A percentile compares a stretch with the other conserved stretches of the same genome.
Conservation (phyloP, 164 flowering plant genomes). For the Buxus sempervirens region DNA sequence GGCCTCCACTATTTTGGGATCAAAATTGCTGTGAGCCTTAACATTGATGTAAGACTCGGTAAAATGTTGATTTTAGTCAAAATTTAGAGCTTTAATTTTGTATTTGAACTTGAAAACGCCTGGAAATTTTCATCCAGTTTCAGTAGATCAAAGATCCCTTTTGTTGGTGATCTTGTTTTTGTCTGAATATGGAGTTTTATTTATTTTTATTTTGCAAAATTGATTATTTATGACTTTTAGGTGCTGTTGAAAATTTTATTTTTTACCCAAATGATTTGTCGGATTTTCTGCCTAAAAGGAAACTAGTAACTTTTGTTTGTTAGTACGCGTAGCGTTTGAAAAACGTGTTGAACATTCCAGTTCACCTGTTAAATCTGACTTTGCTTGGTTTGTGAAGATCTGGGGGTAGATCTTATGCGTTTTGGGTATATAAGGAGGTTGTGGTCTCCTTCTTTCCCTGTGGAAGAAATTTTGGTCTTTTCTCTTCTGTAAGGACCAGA, state of each 20-base stretch:
- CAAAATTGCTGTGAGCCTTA: neutral
- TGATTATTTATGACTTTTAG: neutral
- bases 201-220: neutral
- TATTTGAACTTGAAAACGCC: neutral
- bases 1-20: no score
- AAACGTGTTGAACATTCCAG: slow-evolving; percentile 2
- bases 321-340: neutral
- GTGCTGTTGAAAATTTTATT: neutral
- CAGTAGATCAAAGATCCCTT: no score
- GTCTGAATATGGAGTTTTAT: neutral
- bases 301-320: no score
- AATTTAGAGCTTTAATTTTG: no score
- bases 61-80: no score
- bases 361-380: neutral
- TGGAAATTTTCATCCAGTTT: neutral
- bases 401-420: slow-evolving; percentile 9
- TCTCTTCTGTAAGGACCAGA: neutral
- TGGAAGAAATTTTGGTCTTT: no score
- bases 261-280: no score
- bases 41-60: neutral
- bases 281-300: neutral
- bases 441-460: neutral
- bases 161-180: no score
- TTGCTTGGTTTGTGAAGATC: slow-evolving; percentile 1
- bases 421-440: slow-evolving; percentile 14